Evolutionary conservation across 1,139 yeast genomes (phyloP), one percentile per base, ranked within the genome.

Genomic region (Zygoascus meyerae): DNA sequence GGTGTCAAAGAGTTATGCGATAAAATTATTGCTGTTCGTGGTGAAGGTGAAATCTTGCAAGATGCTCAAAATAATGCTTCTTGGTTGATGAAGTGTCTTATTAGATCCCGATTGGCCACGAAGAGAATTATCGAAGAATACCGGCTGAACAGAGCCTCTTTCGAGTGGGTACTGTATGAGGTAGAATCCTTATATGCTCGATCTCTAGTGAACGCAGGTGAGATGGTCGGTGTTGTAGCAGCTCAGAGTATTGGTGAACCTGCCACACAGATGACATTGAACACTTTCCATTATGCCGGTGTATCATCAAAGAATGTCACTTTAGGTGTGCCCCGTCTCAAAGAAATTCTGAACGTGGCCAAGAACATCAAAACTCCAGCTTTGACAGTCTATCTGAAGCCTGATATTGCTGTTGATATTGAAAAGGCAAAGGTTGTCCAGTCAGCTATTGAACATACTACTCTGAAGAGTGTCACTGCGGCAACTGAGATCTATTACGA

Each of bases 231-330:
- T 74, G 97, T 92, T 48, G 79, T 92, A 63, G 99, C 98, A 48
- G 98, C 99, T 1, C 99, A 92, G 73, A 89, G 97, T 41, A 92
- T 92, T 72, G 99, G 99, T 74, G 99, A 92, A 68, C 99, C 99
- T 45, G 98, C 98, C 26, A 92, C 99, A 26, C 99, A 92, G 71
- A 92, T 92, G 99, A 92, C 99, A 0, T 78, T 92, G 71, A 92
- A 92, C 66, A 92, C 99, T 59, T 94, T 94, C 95, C 99, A 94
- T 75, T 94, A 90, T 75, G 99, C 99, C 29, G 99, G 99, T 85
- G 98, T 94, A 53, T 92, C 97, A 35, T 90, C 97, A 9, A 94
- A 92, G 82, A 94, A 94, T 68, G 98, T 94, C 51, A 94, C 99
- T 4, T 80, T 95, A 60, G 99, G 99, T 79, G 98, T 94, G 64